A percentile compares a stretch with the other conserved stretches of the same genome.
These are phyloP conservation scores for Trypanosoma boissoni DNA, from an alignment of 208 protist genomes.

Conservation along the genomic window DNA sequence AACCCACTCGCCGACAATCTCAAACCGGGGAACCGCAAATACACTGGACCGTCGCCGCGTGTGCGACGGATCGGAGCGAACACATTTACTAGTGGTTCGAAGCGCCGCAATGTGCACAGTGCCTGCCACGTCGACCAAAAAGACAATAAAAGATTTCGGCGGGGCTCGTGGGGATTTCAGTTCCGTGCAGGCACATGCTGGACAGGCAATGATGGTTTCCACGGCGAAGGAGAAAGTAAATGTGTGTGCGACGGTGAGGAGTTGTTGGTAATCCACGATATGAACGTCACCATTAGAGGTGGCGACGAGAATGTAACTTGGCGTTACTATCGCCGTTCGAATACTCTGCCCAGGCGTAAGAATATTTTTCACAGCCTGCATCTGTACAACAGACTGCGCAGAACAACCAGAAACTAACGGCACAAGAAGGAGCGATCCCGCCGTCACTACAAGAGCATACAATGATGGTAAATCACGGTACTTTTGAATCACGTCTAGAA, in stretches of 20 bases:
- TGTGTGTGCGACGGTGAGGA: slow-evolving; percentile 21
- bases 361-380: slow-evolving; percentile 25
- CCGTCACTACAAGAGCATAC: slow-evolving; percentile 37
- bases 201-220: slow-evolving; percentile 19
- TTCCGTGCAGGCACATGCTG: background rate
- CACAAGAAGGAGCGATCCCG: slow-evolving; percentile 22
- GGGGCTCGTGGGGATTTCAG: background rate
- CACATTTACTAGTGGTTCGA: background rate
- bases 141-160: background rate
- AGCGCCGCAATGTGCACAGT: slow-evolving; percentile 8
- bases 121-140: slow-evolving; percentile 7
- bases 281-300: slow-evolving; percentile 24
- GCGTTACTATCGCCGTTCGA: slow-evolving; percentile 4
- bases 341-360: slow-evolving; percentile 21
- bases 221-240: slow-evolving; percentile 14
- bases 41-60: no score
- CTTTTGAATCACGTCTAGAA: slow-evolving; percentile 31
- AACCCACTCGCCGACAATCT: background rate
- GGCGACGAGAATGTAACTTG: slow-evolving; percentile 24
- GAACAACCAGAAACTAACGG: slow-evolving; percentile 22
- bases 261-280: slow-evolving; percentile 24
- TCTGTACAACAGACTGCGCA: slow-evolving; percentile 17
- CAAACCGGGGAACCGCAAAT: background rate
- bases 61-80: background rate
- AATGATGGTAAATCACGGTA: slow-evolving; percentile 30